Conservation (phyloP, 805 yeast genomes). For the Nakazawaea sp. region DNA sequence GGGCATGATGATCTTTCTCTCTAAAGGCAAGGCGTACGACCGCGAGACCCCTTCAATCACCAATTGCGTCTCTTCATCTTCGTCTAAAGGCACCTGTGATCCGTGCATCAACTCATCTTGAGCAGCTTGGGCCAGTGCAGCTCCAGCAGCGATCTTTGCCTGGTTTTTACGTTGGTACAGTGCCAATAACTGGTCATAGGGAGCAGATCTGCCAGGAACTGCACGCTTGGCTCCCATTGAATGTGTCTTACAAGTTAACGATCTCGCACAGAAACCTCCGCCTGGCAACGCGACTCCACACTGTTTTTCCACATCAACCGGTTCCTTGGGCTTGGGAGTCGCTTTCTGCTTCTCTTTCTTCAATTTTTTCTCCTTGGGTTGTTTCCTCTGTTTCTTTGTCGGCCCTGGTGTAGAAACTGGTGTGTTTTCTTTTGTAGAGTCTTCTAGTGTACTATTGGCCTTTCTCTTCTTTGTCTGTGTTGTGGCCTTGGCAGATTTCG, state of each 20-base stretch:
- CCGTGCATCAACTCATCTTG: slow-evolving; percentile 57
- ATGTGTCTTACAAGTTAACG: slow-evolving; percentile 94
- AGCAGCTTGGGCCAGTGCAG: slow-evolving; percentile 73
- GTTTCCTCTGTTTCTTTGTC: slow-evolving; percentile 12
- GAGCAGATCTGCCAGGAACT: slow-evolving; percentile 87
- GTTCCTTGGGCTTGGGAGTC: slow-evolving; percentile 60
- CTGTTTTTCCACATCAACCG: slow-evolving; percentile 87
- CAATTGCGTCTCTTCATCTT: slow-evolving; percentile 89
- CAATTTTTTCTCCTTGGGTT: slow-evolving; percentile 21
- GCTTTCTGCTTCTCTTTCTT: slow-evolving; percentile 29
- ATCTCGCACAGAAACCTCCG: slow-evolving; percentile 95
- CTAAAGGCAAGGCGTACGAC: slow-evolving; percentile 79
- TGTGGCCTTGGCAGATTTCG: slow-evolving; percentile 9
- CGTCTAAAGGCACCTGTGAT: slow-evolving; percentile 48
- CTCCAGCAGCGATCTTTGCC: slow-evolving; percentile 78
- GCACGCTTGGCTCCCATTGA: slow-evolving; percentile 98
- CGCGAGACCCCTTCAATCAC: slow-evolving; percentile 85
- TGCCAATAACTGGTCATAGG: slow-evolving; percentile 81
- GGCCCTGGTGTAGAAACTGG: slow-evolving; percentile 14
- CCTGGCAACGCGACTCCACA: slow-evolving; percentile 93
- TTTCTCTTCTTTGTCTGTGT: slow-evolving; percentile 17
- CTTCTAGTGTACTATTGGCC: slow-evolving; percentile 1
- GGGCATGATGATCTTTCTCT: slow-evolving; percentile 65
- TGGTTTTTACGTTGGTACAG: slow-evolving; percentile 91
- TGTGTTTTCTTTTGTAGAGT: slow-evolving; percentile 15